Evolutionary conservation across 2,329 filamentous ascomycete species (phyloP), one percentile per base, ranked within the genome.

Genomic region (Aspergillus luchuensis): DNA sequence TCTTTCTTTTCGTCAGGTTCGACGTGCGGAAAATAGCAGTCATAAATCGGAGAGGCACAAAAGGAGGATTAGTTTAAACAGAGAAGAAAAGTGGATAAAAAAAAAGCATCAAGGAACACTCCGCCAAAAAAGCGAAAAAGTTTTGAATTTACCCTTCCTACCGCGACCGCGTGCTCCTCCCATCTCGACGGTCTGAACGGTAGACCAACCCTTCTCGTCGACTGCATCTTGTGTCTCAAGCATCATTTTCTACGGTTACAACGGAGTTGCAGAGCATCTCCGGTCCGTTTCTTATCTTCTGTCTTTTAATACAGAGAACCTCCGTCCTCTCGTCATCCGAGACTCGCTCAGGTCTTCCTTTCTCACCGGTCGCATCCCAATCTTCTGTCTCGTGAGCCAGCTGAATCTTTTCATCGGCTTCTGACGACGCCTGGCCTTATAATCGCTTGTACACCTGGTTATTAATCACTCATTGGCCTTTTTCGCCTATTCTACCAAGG

Each of bases 181-280:
- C 57, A 58, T 63, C 56, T 56, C 47, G 53, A 60, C 57, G 41
- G 56, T 57, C 54, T 41, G 53, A 38, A 48, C 50, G 56, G 45
- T 21, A 58, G 60, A 43, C 52, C 19, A 47, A 43, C 39, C 49
- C 58, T 64, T 59, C 58, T 63, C 62, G 57, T 64, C 59, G 57
- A 59, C 59, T 66, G 41, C 62, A 57, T 59, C 60, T 50, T 63
- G 33, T 63, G 68, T 62, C 61, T 69, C 63, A 58, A 66, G 53
- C 58, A 60, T 61, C 58, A 57, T 66, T 66, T 64, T 64, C 57
- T 66, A 66, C 61, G 50, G 58, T 59, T 66, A 67, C 39, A 19
- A 43, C 39, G 73, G 71, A 69, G 66, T 69, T 77, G 74, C 74
- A 75, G 74, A 72, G 74, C 74, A 77, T 72, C 66, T 70, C 73